Evolutionary conservation across 2,329 filamentous ascomycete species (phyloP), one percentile per base, ranked within the genome.

Genomic region (Meredithiella fracta): DNA sequence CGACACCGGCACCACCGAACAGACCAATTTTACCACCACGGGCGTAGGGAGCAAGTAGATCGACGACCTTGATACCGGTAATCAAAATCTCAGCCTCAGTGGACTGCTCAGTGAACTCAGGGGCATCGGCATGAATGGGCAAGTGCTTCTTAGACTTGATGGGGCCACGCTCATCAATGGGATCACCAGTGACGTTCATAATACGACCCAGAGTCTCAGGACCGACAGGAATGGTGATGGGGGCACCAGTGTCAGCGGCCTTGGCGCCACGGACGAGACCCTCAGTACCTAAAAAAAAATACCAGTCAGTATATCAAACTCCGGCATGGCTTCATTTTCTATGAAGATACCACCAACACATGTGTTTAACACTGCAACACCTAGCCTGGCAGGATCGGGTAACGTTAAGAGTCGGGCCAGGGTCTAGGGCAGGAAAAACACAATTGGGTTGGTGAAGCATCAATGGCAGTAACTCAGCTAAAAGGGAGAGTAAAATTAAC

Each of bases 11-110:
- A 91, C 92, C 92, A 77, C 92, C 92, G 78, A 98, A 98, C 66
- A 98, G 89, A 87, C 92, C 92, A 82, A 98, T 98, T 86, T 98
- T 98, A 83, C 92, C 92, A 88, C 92, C 92, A 94, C 92, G 92
- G 72, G 92, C 92, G 75, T 98, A 98, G 68, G 92, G 92, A 67
- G 92, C 92, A 69, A 98, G 83, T 64, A 98, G 82, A 73, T 98
- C 92, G 76, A 98, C 92, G 73, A 98, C 92, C 86, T 98, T 98
- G 83, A 98, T 98, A 84, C 92, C 92, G 65, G 92, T 98, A 67
- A 94, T 86, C 65, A 98, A 83, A 73, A 98, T 83, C 78, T 98
- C 92, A 66, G 92, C 92, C 67, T 82, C 79, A 66, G 92, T 98
- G 63, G 92, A 94, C 80, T 98, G 92, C 69, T 98, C 92, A 65